Conservation (phyloP, 1,139 yeast species). For the Kodamaea sp. region DNA sequence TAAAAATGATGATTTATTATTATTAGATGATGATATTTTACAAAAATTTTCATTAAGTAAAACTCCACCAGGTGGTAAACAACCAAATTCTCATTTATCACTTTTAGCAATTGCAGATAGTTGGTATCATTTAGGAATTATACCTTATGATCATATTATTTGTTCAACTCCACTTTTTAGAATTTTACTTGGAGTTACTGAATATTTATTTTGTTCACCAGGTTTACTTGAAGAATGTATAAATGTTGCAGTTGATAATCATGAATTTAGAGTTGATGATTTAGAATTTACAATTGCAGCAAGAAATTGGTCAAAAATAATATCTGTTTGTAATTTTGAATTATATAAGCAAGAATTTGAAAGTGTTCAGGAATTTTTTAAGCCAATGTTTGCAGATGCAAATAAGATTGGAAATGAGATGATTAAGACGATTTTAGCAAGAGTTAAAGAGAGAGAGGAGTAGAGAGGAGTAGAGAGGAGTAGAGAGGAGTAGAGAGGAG, state of each 20-base stretch:
- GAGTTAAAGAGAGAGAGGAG: conserved; percentile 45
- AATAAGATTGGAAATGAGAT: conserved; percentile 90
- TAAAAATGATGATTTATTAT: conserved; percentile 48
- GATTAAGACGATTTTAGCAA: conserved; percentile 75
- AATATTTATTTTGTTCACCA: conserved; percentile 82
- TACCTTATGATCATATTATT: conserved; percentile 94
- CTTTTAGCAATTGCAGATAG: conserved; percentile 88
- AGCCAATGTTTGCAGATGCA: conserved; percentile 86
- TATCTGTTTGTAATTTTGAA: conserved; percentile 70
- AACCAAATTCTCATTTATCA: conserved; percentile 87
- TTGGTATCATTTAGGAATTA: conserved; percentile 80
- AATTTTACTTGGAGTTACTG: conserved; percentile 90
- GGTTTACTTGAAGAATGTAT: conserved; percentile 76
- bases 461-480: too few relatives aligned
- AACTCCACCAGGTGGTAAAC: conserved; percentile 61
- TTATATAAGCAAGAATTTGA: conserved; percentile 72
- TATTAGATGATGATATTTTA: conserved; percentile 75
- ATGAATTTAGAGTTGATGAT: conserved; percentile 80
- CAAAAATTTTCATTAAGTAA: conserved; percentile 78
- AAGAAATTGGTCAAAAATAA: conserved; percentile 80
- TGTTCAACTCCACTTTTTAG: conserved; percentile 92
- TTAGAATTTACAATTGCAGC: conserved; percentile 82
- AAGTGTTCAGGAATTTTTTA: conserved; percentile 73
- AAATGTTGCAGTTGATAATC: conserved; percentile 61
- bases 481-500: too few relatives aligned